These are phyloP conservation scores for Amaranthus tricolor DNA, from an alignment of 179 eudicot genomes.

Conservation along the genomic window DNA sequence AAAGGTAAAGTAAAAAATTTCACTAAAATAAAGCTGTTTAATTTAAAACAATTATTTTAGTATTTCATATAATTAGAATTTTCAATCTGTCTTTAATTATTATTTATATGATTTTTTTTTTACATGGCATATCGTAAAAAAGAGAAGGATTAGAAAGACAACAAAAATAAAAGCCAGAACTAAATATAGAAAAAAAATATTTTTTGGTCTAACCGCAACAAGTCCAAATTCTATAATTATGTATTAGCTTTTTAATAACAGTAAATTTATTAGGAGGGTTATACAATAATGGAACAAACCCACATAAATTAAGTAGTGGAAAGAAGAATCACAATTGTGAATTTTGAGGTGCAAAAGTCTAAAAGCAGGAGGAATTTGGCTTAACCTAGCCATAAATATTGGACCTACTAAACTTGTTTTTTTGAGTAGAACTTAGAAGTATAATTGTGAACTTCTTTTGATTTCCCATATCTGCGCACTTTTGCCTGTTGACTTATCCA, in stretches of 20 bases:
- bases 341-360: background rate
- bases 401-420: slow-evolving; percentile 2
- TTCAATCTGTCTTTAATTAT: too few species aligned
- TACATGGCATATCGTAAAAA: too few species aligned
- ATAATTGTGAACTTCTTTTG: background rate
- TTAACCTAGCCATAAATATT: background rate
- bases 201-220: too few species aligned
- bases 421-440: background rate
- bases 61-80: too few species aligned
- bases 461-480: background rate
- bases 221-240: too few species aligned
- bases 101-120: too few species aligned
- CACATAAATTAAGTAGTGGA: background rate
- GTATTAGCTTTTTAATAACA: background rate
- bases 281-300: background rate
- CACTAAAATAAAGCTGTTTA: too few species aligned
- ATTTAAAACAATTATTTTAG: too few species aligned
- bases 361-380: background rate
- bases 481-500: background rate
- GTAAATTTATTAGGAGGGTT: background rate
- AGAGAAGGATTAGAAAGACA: too few species aligned
- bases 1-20: too few species aligned
- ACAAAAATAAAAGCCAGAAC: too few species aligned
- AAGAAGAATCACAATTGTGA: background rate
- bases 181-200: too few species aligned